Percentiles rank a stretch among this genome's conserved stretches.
These are phyloP conservation scores for Diaporthe capsici DNA, from an alignment of 2,329 filamentous ascomycete species.

Conservation along the genomic window DNA sequence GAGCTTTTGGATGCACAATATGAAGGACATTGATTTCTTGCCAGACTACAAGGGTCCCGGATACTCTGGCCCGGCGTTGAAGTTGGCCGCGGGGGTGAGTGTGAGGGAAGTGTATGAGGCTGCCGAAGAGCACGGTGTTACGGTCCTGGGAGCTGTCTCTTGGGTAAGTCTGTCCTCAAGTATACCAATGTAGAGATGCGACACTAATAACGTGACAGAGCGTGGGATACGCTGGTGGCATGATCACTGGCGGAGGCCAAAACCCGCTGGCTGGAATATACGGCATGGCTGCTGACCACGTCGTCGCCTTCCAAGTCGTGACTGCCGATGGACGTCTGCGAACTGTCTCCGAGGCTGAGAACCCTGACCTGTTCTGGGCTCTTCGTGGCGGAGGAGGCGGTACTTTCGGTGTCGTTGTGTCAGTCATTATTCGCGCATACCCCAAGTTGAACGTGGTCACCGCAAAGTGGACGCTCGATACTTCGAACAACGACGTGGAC, in stretches of 20 bases:
- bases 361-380: constrained; percentile 65
- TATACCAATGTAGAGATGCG: too few species aligned
- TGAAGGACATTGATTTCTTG: constrained; percentile 60
- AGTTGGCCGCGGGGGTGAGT: constrained; percentile 64
- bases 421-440: constrained; percentile 45
- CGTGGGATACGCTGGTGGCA: constrained; percentile 64
- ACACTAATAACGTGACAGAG: constrained; percentile 50
- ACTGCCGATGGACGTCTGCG: constrained; percentile 59
- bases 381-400: constrained; percentile 60
- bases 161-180: background rate
- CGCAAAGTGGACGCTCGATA: constrained; percentile 6
- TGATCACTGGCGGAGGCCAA: constrained; percentile 66
- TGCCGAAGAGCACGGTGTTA: constrained; percentile 56
- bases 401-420: constrained; percentile 53
- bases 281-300: constrained; percentile 63
- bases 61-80: constrained; percentile 62
- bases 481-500: constrained; percentile 3
- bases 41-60: constrained; percentile 47
- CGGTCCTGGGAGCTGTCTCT: constrained; percentile 65
- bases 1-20: constrained; percentile 67
- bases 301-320: constrained; percentile 64
- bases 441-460: constrained; percentile 36
- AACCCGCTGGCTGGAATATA: constrained; percentile 64
- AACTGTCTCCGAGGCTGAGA: constrained; percentile 55
- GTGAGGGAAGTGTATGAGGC: constrained; percentile 57